Conservation (phyloP, 148 eudicot genomes). For the Vaccinium myrtillus region DNA sequence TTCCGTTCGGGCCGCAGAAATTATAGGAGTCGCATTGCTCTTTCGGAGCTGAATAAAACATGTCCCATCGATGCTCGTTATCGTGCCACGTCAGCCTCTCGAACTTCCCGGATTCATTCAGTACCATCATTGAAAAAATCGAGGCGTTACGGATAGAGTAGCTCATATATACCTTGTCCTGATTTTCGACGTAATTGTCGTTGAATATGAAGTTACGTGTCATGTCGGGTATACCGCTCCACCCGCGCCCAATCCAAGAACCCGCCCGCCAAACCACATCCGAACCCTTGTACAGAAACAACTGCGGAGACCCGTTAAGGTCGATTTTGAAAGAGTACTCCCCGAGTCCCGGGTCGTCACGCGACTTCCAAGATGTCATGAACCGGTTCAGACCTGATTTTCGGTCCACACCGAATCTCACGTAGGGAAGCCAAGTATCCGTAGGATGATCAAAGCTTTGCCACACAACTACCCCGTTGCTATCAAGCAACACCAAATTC, state of each 20-base stretch:
- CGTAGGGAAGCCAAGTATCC: conserved; percentile 37
- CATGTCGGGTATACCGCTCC: conserved; percentile 21
- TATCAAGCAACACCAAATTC: conserved; percentile 33
- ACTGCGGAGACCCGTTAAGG: conserved; percentile 7
- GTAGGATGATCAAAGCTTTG: conserved; percentile 56
- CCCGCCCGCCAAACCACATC: conserved; percentile 18
- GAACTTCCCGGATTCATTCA: neutral
- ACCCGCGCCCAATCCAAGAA: conserved; percentile 19
- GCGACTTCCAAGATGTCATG: conserved; percentile 21
- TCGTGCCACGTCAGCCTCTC: conserved; percentile 33
- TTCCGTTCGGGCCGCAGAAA: conserved; percentile 34
- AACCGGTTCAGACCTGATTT: conserved; percentile 31
- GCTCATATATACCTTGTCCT: neutral
- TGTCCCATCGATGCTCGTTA: conserved; percentile 26
- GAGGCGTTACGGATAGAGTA: neutral
- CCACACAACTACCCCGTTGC: conserved; percentile 28
- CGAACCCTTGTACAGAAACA: conserved; percentile 10
- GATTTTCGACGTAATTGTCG: neutral
- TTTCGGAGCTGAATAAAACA: conserved; percentile 37
- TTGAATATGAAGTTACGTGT: neutral
- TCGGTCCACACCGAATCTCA: conserved; percentile 44
- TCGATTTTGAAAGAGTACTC: conserved; percentile 1
- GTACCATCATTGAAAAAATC: neutral
- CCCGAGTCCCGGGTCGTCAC: conserved; percentile 22
- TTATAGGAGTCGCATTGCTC: conserved; percentile 45